These are phyloP conservation scores for Plasmodium gonderi DNA, from an alignment of 169 alveolate species.

Conservation along the genomic window DNA sequence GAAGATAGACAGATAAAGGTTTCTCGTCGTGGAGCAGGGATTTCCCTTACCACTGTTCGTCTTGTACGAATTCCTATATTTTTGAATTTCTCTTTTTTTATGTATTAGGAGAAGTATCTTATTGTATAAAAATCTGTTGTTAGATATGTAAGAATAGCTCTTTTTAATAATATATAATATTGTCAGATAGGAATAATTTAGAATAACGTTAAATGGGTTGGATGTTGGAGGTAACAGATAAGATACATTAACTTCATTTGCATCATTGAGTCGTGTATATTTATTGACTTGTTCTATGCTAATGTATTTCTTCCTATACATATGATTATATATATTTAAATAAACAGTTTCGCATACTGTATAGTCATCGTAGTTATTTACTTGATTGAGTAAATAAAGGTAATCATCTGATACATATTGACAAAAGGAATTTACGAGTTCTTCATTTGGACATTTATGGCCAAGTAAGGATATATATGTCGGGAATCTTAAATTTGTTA, in stretches of 20 bases:
- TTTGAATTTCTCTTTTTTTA: background rate
- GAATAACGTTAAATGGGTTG: background rate
- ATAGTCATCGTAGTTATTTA: constrained; percentile 15
- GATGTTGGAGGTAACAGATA: background rate
- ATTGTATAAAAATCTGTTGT: constrained; percentile 5
- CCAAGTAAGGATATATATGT: constrained; percentile 24
- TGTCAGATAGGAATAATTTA: background rate
- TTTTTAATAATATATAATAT: background rate
- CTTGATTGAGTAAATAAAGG: constrained; percentile 49
- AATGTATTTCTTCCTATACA: constrained; percentile 29
- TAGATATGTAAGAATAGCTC: background rate
- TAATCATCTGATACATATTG: constrained; percentile 17
- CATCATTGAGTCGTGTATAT: background rate
- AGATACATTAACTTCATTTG: background rate
- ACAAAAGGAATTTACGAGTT: background rate
- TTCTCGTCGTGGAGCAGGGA: background rate
- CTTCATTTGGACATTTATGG: background rate
- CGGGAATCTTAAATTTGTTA: constrained; percentile 33
- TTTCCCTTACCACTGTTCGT: background rate
- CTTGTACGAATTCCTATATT: background rate
- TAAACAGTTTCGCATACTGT: constrained; percentile 24
- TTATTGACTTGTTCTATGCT: constrained; percentile 39
- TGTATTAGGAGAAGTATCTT: background rate
- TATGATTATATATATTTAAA: constrained; percentile 39
- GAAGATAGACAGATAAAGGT: background rate